Evolutionary conservation across 129 eudicot species (phyloP).

Genomic region (Chrysanthemum seticuspe): DNA sequence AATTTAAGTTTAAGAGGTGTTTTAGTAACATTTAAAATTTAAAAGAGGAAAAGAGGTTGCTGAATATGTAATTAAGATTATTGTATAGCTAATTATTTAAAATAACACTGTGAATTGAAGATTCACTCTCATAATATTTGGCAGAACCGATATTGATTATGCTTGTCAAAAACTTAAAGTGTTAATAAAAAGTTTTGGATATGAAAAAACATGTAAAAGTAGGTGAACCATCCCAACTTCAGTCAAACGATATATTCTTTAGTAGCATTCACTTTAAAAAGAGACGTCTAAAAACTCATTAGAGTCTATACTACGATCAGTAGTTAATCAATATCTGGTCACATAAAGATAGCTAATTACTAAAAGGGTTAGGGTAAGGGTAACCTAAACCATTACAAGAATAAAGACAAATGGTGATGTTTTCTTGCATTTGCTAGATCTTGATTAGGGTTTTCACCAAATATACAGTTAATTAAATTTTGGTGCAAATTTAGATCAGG

Average conservation of each 20-base stretch:
- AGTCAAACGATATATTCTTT: neutral
- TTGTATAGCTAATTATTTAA: no score
- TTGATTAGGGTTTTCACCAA: slow-evolving; percentile 23
- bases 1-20: no score
- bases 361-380: neutral
- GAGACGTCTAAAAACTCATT: neutral
- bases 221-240: neutral
- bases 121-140: no score
- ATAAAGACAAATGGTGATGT: slow-evolving; percentile 16
- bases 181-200: neutral
- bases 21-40: no score
- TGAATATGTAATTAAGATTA: no score
- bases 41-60: no score
- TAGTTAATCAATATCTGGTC: neutral
- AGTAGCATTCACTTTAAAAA: neutral
- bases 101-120: no score
- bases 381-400: slow-evolving; percentile 23
- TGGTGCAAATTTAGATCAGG: neutral
- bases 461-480: neutral
- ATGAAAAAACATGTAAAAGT: neutral
- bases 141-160: neutral
- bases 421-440: slow-evolving; percentile 25
- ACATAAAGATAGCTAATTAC: no score
- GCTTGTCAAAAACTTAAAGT: neutral
- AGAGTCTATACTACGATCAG: neutral